Base-by-base conservation (phyloP, 1,284 basidiomycete genomes). In the Somion occarium region DNA sequence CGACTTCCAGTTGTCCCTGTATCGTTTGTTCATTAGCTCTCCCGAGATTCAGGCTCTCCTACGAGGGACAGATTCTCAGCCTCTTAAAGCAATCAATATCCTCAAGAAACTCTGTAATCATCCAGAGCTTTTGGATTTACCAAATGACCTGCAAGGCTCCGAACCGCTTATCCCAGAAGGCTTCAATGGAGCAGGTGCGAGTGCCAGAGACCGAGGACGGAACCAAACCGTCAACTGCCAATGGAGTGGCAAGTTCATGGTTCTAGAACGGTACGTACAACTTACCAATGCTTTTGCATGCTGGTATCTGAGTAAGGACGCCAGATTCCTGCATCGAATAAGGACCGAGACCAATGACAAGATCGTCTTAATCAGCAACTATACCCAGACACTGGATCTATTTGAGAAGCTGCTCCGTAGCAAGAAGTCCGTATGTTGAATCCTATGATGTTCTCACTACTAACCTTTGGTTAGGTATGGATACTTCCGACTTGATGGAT, bases 71-170 rank as follows among this genome's bases (percentile, higher is more conserved):
- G 84, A 96, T 5, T 98, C 95, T 0, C 96, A 98, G 64, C 97
- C 96, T 2, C 80, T 99, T 54, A 98, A 98, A 65, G 96, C 97
- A 0, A 98, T 99, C 64, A 93, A 93, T 55, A 88, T 98, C 51
- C 75, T 99, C 38, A 95, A 98, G 74, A 99, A 99, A 70, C 76
- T 99, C 0, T 98, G 95, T 72, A 99, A 99, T 66, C 97, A 99
- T 63, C 96, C 96, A 0, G 93, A 96, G 67, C 75, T 99, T 42
- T 79, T 99, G 44, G 83, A 96, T 61, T 71, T 98, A 2, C 91
- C 93, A 0, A 77, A 83, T 3, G 96, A 98, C 64, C 74, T 99
- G 52, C 82, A 80, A 23, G 96, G 96, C 1, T 92, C 86, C 41
- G 92, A 96, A 44, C 64, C 80, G 44, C 72, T 93, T 22, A 87